Conservation (phyloP, 2,329 filamentous ascomycete genomes). For the Fusarium sp. region DNA sequence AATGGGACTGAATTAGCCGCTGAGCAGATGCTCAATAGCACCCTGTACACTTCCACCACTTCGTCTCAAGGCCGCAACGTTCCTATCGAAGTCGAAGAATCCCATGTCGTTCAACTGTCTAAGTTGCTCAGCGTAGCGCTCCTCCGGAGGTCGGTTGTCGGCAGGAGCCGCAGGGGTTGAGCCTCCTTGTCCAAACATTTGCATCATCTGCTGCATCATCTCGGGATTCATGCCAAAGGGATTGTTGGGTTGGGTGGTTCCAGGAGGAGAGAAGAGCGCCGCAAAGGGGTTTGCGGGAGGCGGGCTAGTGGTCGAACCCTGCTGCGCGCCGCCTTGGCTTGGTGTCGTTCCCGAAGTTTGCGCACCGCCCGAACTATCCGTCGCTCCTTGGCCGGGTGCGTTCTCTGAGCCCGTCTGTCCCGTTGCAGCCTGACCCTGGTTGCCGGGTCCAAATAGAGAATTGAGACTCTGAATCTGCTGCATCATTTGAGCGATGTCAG, state of each 20-base stretch:
- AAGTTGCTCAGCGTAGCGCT: conserved; percentile 90
- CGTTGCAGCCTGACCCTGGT: conserved; percentile 48
- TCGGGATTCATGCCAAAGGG: conserved; percentile 68
- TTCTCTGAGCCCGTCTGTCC: conserved; percentile 48
- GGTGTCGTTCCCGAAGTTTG: conserved; percentile 43
- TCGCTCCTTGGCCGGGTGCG: conserved; percentile 47
- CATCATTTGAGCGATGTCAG: conserved; percentile 39
- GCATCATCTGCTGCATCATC: conserved; percentile 68
- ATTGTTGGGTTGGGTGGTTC: conserved; percentile 54
- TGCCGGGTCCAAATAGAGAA: conserved; percentile 52
- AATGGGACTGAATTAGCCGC: conserved; percentile 34
- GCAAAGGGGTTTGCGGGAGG: conserved; percentile 76
- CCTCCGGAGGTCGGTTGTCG: conserved; percentile 93
- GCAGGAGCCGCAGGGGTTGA: conserved; percentile 69
- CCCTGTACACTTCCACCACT: conserved; percentile 96
- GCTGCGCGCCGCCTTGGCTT: conserved; percentile 28
- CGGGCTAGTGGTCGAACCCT: conserved; percentile 53
- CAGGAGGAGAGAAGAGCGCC: conserved; percentile 67
- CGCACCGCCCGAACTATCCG: conserved; percentile 45
- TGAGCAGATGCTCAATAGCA: conserved; percentile 82
- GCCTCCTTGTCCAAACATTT: conserved; percentile 60
- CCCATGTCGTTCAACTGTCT: conserved; percentile 98
- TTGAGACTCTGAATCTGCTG: conserved; percentile 51
- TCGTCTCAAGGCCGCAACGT: conserved; percentile 87
- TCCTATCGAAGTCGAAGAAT: conserved; percentile 96